Evolutionary conservation across 2,329 filamentous ascomycete genomes (phyloP).

Genomic region (Amauroascus niger): DNA sequence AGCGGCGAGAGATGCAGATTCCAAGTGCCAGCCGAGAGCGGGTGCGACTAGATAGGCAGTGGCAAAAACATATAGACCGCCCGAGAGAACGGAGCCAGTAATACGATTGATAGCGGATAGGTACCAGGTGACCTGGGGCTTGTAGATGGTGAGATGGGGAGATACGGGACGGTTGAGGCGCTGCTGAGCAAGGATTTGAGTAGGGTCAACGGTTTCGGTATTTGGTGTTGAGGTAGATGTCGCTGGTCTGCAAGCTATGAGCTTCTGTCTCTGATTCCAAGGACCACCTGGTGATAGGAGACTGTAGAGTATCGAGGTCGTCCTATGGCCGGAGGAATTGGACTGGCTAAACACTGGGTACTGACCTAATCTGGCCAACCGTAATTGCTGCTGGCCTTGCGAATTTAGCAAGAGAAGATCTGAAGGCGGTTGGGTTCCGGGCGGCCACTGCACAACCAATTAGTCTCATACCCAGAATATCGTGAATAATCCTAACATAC

Average conservation of each 20-base stretch:
- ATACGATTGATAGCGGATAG: slow-evolving; percentile 68
- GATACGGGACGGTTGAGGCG: slow-evolving; percentile 71
- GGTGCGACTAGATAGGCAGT: slow-evolving; percentile 73
- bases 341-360: neutral
- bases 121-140: slow-evolving; percentile 76
- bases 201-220: slow-evolving; percentile 27
- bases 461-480: slow-evolving; percentile 15
- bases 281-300: neutral
- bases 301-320: neutral
- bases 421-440: slow-evolving; percentile 37
- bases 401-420: slow-evolving; percentile 35
- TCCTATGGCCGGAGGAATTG: neutral
- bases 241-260: slow-evolving; percentile 16
- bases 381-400: slow-evolving; percentile 38
- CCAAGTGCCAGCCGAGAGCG: slow-evolving; percentile 60
- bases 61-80: slow-evolving; percentile 68
- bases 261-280: neutral
- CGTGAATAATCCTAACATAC: slow-evolving; percentile 28
- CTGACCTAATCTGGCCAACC: slow-evolving; percentile 38
- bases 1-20: slow-evolving; percentile 54
- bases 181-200: slow-evolving; percentile 63
- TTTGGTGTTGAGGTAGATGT: slow-evolving; percentile 20
- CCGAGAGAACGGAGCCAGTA: slow-evolving; percentile 65
- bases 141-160: slow-evolving; percentile 80
- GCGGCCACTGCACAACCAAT: slow-evolving; percentile 33